These are phyloP conservation scores for Byssochlamys sp. DNA, from an alignment of 2,329 filamentous ascomycete species.

Conservation along the genomic window DNA sequence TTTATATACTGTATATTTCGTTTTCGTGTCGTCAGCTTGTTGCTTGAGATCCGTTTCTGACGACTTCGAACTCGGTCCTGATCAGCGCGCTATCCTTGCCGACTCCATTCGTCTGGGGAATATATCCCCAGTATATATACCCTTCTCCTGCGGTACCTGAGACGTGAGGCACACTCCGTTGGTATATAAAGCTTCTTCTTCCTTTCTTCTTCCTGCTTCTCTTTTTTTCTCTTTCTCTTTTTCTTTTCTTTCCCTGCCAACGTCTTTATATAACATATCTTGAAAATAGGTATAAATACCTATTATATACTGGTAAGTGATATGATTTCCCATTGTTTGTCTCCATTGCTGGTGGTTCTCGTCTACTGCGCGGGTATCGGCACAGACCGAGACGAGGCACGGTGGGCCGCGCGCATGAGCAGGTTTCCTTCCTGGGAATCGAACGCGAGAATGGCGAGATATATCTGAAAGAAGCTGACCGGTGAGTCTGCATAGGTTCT, in stretches of 20 bases:
- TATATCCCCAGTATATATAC: not conserved
- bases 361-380: no score
- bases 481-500: not conserved
- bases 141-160: not conserved
- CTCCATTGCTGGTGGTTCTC: no score
- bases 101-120: constrained; percentile 10
- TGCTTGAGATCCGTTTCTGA: constrained; percentile 19
- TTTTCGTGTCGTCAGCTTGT: no score
- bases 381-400: no score
- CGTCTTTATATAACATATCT: not conserved
- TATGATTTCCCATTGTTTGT: not conserved
- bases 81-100: constrained; percentile 17
- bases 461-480: not conserved
- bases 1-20: not conserved
- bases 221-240: not conserved
- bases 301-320: not conserved
- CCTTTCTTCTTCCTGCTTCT: not conserved
- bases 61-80: constrained; percentile 20
- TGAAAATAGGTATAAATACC: not conserved
- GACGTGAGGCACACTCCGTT: not conserved
- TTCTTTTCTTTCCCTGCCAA: not conserved
- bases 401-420: no score
- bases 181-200: not conserved
- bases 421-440: not conserved
- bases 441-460: not conserved